These are phyloP conservation scores for Byssothecium circinans DNA, from an alignment of 2,329 filamentous ascomycete genomes.

Conservation along the genomic window DNA sequence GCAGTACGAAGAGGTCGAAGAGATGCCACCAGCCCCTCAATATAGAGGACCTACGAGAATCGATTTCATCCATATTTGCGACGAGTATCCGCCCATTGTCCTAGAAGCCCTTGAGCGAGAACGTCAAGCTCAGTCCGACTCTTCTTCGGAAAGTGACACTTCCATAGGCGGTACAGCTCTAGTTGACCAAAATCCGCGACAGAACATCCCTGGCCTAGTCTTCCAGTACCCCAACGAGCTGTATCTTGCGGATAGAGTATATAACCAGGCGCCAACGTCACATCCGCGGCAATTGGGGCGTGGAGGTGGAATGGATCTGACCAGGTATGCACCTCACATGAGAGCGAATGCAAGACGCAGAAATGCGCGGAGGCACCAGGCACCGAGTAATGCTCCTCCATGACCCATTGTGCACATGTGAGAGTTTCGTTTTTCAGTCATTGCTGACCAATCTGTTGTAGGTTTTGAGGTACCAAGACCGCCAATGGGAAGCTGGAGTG, in stretches of 20 bases:
- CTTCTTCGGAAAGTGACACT: slow-evolving; percentile 12
- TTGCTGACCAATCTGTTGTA: slow-evolving; percentile 9
- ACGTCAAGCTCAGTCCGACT: slow-evolving; percentile 5
- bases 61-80: slow-evolving; percentile 26
- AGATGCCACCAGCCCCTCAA: background rate
- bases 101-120: slow-evolving; percentile 13
- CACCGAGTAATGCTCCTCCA: slow-evolving; percentile 29
- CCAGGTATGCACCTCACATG: slow-evolving; percentile 25
- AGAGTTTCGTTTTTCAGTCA: background rate
- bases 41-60: slow-evolving; percentile 1
- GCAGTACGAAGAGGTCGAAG: background rate
- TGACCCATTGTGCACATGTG: slow-evolving; percentile 9
- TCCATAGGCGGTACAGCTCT: slow-evolving; percentile 12
- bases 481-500: background rate
- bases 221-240: slow-evolving; percentile 16
- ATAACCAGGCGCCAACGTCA: slow-evolving; percentile 9
- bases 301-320: slow-evolving; percentile 2
- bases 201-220: slow-evolving; percentile 14
- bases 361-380: slow-evolving; percentile 15
- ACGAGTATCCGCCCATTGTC: slow-evolving; percentile 23
- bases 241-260: slow-evolving; percentile 6
- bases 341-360: slow-evolving; percentile 8
- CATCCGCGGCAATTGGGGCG: slow-evolving; percentile 16
- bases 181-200: slow-evolving; percentile 24
- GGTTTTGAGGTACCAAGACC: slow-evolving; percentile 5